Evolutionary conservation across 2,329 filamentous ascomycete genomes (phyloP), one percentile per base, ranked within the genome.

Genomic region (Aquanectria penicillioides): DNA sequence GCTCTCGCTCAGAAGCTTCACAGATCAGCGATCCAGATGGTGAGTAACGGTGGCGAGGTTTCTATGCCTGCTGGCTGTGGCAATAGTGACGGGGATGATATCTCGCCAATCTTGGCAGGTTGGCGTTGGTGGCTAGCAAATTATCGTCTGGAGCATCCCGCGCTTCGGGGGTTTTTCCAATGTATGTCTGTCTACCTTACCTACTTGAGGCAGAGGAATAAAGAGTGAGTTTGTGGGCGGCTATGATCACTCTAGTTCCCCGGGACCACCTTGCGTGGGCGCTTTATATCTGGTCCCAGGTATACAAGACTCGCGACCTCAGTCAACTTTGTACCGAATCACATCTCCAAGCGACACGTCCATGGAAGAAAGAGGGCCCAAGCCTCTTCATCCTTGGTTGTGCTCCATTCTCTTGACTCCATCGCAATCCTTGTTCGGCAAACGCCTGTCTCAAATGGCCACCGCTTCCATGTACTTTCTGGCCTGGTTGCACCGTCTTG

Each of bases 331-430:
- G 54, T 49, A 58, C 55, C 61, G 46, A 61, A 60, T 59, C 61
- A 56, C 54, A 63, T 67, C 54, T 62, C 58, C 56, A 67, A 67
- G 44, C 52, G 63, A 69, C 67, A 69, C 67, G 67, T 69, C 57
- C 57, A 54, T 60, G 53, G 58, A 68, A 66, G 67, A n/a, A n/a
- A n/a, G 65, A 67, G 64, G 65, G 44, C 50, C 59, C 52, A 38
- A 40, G 59, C 44, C 61, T 53, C 59, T 31, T 60, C 49, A 53
- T 43, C 36, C 48, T 22, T 56, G 44, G 49, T 43, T 17, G 43
- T 41, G 43, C 46, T 43, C 54, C 54, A 26, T 50, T 28, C 18
- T 41, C 29, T 48, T 40, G 49, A 49, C 51, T 40, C 52, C 56
- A 59, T 60, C 33, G 22, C 57, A 40, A 60, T 49, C 58, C 52